Evolutionary conservation across 2,329 filamentous ascomycete genomes (phyloP).

Genomic region (Alternaria sp.): DNA sequence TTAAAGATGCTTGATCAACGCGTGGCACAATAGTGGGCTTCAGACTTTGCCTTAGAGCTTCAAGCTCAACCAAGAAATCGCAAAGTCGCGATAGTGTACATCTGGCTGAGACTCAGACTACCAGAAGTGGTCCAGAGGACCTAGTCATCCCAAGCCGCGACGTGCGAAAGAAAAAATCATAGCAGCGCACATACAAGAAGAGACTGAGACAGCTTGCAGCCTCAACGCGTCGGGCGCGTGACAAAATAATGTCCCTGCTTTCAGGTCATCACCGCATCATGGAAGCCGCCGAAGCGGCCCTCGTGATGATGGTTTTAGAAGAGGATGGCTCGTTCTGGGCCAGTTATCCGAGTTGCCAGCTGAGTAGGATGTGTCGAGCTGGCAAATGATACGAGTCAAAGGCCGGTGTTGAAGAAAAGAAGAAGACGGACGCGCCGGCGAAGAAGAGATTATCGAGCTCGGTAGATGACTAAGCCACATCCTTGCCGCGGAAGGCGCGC

Average conservation of each 20-base stretch:
- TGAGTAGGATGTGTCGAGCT: conserved; percentile 65
- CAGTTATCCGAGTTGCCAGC: conserved; percentile 74
- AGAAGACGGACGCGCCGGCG: conserved; percentile 17
- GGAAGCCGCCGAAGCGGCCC: conserved; percentile 67
- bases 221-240: conserved; percentile 36
- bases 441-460: conserved; percentile 32
- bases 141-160: conserved; percentile 40
- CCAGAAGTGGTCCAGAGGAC: conserved; percentile 50
- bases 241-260: conserved; percentile 64
- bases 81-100: conserved; percentile 37
- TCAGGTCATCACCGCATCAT: conserved; percentile 75
- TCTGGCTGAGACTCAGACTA: conserved; percentile 51
- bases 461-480: conserved; percentile 24
- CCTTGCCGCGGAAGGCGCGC: conserved; percentile 30
- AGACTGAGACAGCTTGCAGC: conserved; percentile 18
- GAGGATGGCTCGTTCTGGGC: conserved; percentile 73
- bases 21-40: conserved; percentile 16
- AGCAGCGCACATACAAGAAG: conserved; percentile 30
- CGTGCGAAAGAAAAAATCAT: conserved; percentile 13
- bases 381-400: conserved; percentile 78
- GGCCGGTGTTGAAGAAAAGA: conserved; percentile 61
- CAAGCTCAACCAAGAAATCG: conserved; percentile 48
- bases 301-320: conserved; percentile 87
- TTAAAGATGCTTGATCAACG: background rate
- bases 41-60: conserved; percentile 50